Evolutionary conservation across 768 basidiomycete species (phyloP), one percentile per base, ranked within the genome.

Genomic region (Galerina sulciceps): DNA sequence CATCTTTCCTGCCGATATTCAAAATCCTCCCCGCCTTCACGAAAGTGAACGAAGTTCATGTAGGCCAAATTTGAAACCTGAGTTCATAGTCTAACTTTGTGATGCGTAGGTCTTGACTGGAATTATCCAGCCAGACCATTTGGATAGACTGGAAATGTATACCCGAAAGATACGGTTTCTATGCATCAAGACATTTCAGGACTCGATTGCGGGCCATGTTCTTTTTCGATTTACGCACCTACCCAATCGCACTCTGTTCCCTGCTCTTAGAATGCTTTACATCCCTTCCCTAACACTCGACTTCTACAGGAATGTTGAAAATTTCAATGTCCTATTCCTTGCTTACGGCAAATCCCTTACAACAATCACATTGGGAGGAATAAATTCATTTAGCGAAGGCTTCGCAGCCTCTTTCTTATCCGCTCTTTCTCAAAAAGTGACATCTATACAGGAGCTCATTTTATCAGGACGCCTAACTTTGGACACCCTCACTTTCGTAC

Each of bases 21-120:
- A 57, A 58, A 31, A 35, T 61, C 22, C 17, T 61, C 6, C 60
- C 56, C 1, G 47, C 37, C 3, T 61, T 61, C 41, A 44, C n/a
- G n/a, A 61, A 53, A 53, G 55, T 53, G 1, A 38, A 44, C 34
- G 45, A 61, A 17, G 35, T 22, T 18, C 58, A 61, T 22, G 60
- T 61, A 36, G 53, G 55, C 53, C 11, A 18, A 14, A 34, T n/a
- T n/a, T 14, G 22, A 13, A 15, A 18, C 15, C 5, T 20, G 17
- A 20, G n/a, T 18, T 23, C 17, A 36, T 10, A 18, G 15, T 8
- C 38, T 20, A 54, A 22, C 4, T 44, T 34, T 45, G 11, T 14
- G 6, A 55, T 20, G 20, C 26, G 8, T 23, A 61, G 60, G 57
- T 55, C 10, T 38, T 57, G 6, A 42, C 18, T 17, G 60, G 60